Conservation (phyloP, 176 grass and related monocot species). For the Themeda triandra region DNA sequence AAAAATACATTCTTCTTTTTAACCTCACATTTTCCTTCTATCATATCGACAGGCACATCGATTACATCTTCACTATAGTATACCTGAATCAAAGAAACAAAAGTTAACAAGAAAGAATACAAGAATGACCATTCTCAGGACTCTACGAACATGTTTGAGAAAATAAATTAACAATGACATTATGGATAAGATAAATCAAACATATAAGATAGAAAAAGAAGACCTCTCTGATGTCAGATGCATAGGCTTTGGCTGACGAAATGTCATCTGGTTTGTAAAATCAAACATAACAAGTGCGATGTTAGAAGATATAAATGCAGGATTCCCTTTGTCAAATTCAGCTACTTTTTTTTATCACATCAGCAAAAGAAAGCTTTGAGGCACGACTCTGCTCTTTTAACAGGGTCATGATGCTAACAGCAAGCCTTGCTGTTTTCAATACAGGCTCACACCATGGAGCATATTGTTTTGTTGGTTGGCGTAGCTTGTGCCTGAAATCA, state of each 20-base stretch:
- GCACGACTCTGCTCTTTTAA: too few species aligned
- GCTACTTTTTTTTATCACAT: conserved; percentile 82
- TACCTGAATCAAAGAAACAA: conserved; percentile 54
- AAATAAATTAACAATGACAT: conserved; percentile 2
- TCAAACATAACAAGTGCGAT: conserved; percentile 59
- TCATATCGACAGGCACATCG: conserved; percentile 71
- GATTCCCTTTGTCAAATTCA: conserved; percentile 58
- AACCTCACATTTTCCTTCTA: conserved; percentile 95
- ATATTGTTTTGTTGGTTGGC: conserved; percentile 88
- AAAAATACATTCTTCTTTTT: conserved; percentile 70
- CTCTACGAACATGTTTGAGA: neutral
- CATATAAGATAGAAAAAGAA: neutral
- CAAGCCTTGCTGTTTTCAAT: conserved; percentile 88
- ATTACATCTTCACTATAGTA: too few species aligned
- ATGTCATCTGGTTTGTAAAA: conserved; percentile 97
- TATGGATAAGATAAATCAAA: conserved; percentile 17
- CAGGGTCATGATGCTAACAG: conserved; percentile 82
- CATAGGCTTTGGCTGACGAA: conserved; percentile 79
- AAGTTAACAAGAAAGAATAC: conserved; percentile 29
- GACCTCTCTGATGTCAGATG: conserved; percentile 97
- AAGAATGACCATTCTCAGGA: conserved; percentile 23
- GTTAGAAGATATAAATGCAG: conserved; percentile 72
- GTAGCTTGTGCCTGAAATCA: conserved; percentile 88
- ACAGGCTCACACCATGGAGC: conserved; percentile 83
- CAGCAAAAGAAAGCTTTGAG: conserved; percentile 90